These are phyloP conservation scores for Trypanosoma rangeli DNA, from an alignment of 208 protist species.

Conservation along the genomic window DNA sequence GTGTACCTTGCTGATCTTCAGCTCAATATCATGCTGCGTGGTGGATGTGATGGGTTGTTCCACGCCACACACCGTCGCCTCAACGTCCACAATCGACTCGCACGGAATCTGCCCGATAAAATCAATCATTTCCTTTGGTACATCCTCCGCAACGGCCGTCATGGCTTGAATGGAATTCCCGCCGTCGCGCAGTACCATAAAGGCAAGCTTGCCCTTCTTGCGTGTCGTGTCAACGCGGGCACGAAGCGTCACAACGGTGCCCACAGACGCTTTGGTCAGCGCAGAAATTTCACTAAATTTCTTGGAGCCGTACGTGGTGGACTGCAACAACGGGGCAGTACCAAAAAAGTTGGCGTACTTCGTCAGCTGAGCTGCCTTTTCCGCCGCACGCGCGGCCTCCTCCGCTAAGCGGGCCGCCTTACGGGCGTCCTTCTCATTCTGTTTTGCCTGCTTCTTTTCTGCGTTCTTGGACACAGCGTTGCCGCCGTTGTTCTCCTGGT, in stretches of 20 bases:
- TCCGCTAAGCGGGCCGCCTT: constrained; percentile 83
- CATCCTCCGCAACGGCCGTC: constrained; percentile 60
- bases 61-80: constrained; percentile 54
- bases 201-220: constrained; percentile 92
- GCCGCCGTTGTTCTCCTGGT: constrained; percentile 13
- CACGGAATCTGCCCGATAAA: constrained; percentile 87
- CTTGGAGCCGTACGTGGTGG: constrained; percentile 55
- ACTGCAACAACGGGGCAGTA: constrained; percentile 70
- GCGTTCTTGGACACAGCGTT: constrained; percentile 21
- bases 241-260: constrained; percentile 67
- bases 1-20: constrained; percentile 81
- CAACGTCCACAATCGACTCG: constrained; percentile 91
- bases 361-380: constrained; percentile 79
- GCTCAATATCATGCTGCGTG: constrained; percentile 77
- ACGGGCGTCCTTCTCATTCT: constrained; percentile 80
- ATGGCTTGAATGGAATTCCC: constrained; percentile 83
- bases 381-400: constrained; percentile 76
- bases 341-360: constrained; percentile 85
- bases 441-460: constrained; percentile 44
- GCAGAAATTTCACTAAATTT: constrained; percentile 49
- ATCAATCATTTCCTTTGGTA: constrained; percentile 91
- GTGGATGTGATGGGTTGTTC: constrained; percentile 81
- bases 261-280: constrained; percentile 43
- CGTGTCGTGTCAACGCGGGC: constrained; percentile 87
- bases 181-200: constrained; percentile 88